A percentile compares a stretch with the other conserved stretches of the same genome.
phyloP scores from a whole-genome alignment of 805 yeast genomes.

The Hanseniaspora occidentalis region DNA sequence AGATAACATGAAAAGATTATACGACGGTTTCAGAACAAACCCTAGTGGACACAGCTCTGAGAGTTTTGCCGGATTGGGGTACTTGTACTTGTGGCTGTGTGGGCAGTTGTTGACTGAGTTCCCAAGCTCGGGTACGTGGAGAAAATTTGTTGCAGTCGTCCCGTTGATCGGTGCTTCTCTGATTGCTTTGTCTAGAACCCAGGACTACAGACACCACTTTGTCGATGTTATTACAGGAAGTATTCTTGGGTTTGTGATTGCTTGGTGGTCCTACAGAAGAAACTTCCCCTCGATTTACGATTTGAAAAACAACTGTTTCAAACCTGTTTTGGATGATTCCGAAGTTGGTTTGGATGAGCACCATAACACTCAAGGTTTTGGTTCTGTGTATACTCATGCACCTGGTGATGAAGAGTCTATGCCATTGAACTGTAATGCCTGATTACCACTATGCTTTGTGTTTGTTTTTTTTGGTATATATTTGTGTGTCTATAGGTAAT shows the following conservation, averaged over 20 bases:
- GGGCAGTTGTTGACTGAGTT: conserved; percentile 49
- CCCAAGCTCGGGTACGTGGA: conserved; percentile 47
- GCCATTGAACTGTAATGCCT: not conserved
- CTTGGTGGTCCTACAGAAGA: conserved; percentile 31
- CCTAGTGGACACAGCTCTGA: conserved; percentile 74
- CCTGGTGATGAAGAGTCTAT: not conserved
- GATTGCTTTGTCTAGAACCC: conserved; percentile 77
- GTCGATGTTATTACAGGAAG: conserved; percentile 72
- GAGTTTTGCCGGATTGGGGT: conserved; percentile 58
- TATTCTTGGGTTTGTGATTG: conserved; percentile 47
- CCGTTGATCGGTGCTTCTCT: conserved; percentile 59
- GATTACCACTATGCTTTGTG: too few species aligned
- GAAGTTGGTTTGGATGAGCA: conserved; percentile 24
- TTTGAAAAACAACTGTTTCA: conserved; percentile 23
- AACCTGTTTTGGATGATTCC: conserved; percentile 30
- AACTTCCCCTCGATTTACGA: conserved; percentile 27
- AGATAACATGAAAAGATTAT: conserved; percentile 27
- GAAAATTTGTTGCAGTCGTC: conserved; percentile 37
- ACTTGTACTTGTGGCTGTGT: conserved; percentile 47
- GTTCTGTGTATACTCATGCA: not conserved
- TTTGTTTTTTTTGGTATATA: too few species aligned
- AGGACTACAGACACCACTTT: conserved; percentile 90
- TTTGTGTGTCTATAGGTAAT: too few species aligned
- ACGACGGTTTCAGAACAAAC: conserved; percentile 71
- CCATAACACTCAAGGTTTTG: not conserved